Evolutionary conservation across 2,329 filamentous ascomycete species (phyloP), one percentile per base, ranked within the genome.

Genomic region (Penicillium olsonii): DNA sequence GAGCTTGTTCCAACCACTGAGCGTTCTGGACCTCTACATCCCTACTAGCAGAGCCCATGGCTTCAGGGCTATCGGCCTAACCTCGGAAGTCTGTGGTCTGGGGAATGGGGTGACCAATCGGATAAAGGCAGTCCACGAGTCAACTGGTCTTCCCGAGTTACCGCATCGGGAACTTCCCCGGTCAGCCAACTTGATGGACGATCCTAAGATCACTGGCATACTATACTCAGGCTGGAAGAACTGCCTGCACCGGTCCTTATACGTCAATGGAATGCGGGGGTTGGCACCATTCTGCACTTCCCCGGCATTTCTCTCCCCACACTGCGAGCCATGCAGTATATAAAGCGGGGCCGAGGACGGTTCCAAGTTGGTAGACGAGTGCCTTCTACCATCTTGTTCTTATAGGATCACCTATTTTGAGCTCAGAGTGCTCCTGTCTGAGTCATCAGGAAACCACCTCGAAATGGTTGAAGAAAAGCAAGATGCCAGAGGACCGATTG

Each of bases 1-100:
- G 42, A 50, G 37, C 37, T 45, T 44, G 37, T 15, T 35, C 29
- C 29, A 31, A 31, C 12, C 29, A n/a, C 12, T 31, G 12, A 31
- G 29, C 29, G n/a, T 4, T 14, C 12, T n/a, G 12, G n/a, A 5
- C 29, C n/a, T n/a, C 5, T 8, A 24, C 22, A 8, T 4, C 22
- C 22, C 22, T 24, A n/a, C n/a, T n/a, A n/a, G n/a, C n/a, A n/a
- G n/a, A n/a, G n/a, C n/a, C n/a, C n/a, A n/a, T n/a, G n/a, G n/a
- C n/a, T n/a, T n/a, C n/a, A n/a, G n/a, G n/a, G n/a, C n/a, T n/a
- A n/a, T n/a, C n/a, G n/a, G n/a, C n/a, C n/a, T 24, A 24, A 8
- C 8, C 8, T 4, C 22, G 5, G 22, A 24, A 11, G 9, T 29
- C 27, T 29, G 6, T 14, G 12, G n/a, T 31, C 29, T 31, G 29